A percentile compares a stretch with the other conserved stretches of the same genome.
phyloP scores from a whole-genome alignment of 139 green algal genomes.

The Ettlia oleoabundans region DNA sequence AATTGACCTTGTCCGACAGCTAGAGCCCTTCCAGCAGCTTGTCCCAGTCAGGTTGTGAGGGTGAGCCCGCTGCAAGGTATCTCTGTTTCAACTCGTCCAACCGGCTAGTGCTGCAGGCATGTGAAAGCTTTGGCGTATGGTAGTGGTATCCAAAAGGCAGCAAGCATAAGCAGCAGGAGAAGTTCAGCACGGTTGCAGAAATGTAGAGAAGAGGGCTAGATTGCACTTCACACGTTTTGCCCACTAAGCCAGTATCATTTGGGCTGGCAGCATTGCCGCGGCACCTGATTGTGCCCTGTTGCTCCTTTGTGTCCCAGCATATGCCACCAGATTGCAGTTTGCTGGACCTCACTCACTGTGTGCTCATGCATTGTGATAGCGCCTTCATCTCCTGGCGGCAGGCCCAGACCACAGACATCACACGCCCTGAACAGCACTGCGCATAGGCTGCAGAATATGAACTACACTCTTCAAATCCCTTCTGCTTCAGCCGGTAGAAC shows the following conservation, averaged over 20 bases:
- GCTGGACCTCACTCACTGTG: conserved; percentile 51
- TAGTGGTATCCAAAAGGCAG: too few relatives aligned
- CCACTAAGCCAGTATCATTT: too few relatives aligned
- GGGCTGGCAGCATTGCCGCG: too few relatives aligned
- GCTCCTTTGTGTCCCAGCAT: neutral
- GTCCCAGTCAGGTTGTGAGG: conserved; percentile 55
- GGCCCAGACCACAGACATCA: conserved; percentile 57
- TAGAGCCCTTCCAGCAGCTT: conserved; percentile 47
- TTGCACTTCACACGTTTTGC: too few relatives aligned
- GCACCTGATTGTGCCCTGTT: too few relatives aligned
- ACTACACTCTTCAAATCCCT: conserved; percentile 38
- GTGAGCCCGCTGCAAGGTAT: conserved; percentile 50
- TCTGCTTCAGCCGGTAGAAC: conserved; percentile 52
- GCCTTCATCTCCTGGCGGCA: conserved; percentile 49
- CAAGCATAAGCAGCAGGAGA: too few relatives aligned
- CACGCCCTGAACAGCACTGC: conserved; percentile 48
- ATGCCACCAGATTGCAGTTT: too few relatives aligned
- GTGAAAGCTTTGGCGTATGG: too few relatives aligned
- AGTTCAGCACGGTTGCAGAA: too few relatives aligned
- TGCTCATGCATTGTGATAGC: conserved; percentile 46
- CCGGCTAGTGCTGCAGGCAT: conserved; percentile 43
- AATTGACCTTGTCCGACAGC: too few relatives aligned
- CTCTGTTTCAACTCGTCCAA: conserved; percentile 55
- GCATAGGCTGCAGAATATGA: conserved; percentile 42
- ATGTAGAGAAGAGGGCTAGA: too few relatives aligned